Evolutionary conservation across 2,329 filamentous ascomycete genomes (phyloP), one percentile per base, ranked within the genome.

Genomic region (Coniochaeta hoffmannii): DNA sequence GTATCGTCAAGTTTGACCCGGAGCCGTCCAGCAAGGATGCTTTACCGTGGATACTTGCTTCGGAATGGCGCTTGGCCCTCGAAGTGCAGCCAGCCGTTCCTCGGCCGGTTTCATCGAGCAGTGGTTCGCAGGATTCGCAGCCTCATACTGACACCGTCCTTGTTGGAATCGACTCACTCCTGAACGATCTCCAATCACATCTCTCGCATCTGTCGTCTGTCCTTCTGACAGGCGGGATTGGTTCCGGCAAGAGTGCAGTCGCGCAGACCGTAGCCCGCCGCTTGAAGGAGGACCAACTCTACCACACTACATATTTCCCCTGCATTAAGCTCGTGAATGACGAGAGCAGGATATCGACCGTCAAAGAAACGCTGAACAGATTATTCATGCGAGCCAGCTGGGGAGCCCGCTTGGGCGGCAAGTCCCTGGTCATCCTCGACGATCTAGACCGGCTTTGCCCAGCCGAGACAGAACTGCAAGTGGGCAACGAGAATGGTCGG

Each of bases 361-460:
- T 99, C 71, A 97, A 96, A 66, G 93, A 97, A 65, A 94, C 85
- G 0, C 73, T 99, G 5, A 86, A 83, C 53, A 83, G 90, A 15
- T 72, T 96, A 1, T 97, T 99, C 68, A 90, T 94, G 77, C 81
- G 84, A 19, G 94, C 94, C 3, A 87, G 89, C 41, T 99, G 94
- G 94, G 91, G 90, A 35, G 90, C 93, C 34, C 82, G 93, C 57
- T 79, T 94, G 0, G 92, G 91, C 22, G 94, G 94, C 4, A 86
- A 84, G 59, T 83, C 92, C 0, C 69, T 97, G 2, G 89, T 99
- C 19, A 83, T 99, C 51, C 76, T 99, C 1, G 94, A 99, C 65
- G 94, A 99, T 65, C 73, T 99, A 7, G 94, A 99, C 70, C 90
- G 90, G 65, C 77, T 99, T 1, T 97, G 93, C 66, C 93, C 94